Evolutionary conservation across 352 stramenopile species (phyloP).

Genomic region (Globisporangium perplexum): DNA sequence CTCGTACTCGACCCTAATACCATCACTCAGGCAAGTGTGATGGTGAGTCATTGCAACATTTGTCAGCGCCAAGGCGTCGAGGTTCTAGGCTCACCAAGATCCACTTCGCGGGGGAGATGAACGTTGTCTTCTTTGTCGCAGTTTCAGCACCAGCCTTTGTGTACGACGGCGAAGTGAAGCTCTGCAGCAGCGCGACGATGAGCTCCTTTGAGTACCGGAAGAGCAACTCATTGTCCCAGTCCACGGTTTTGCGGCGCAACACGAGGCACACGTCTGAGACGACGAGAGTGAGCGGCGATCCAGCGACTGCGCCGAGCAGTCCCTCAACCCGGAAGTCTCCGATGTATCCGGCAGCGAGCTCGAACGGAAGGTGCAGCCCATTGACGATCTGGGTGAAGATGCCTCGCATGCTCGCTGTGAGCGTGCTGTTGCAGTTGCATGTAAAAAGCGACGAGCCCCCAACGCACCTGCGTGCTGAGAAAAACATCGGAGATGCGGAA

Average conservation of each 20-base stretch:
- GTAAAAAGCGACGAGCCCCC: no score
- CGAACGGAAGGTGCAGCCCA: conserved; percentile 54
- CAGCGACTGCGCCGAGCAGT: conserved; percentile 46
- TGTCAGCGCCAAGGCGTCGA: neutral
- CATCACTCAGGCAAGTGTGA: neutral
- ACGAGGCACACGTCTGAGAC: conserved; percentile 62
- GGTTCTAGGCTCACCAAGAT: conserved; percentile 29
- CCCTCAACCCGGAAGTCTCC: conserved; percentile 64
- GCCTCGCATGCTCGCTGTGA: neutral
- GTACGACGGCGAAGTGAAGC: conserved; percentile 22
- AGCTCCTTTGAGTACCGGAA: conserved; percentile 69
- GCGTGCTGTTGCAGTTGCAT: neutral
- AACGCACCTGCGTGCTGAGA: conserved; percentile 43
- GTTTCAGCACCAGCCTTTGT: conserved; percentile 19
- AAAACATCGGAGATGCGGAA: conserved; percentile 59
- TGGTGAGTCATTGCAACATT: neutral
- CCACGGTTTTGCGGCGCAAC: conserved; percentile 40
- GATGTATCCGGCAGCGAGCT: conserved; percentile 59
- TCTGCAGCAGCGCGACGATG: conserved; percentile 49
- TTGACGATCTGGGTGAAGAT: conserved; percentile 43
- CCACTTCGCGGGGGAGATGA: conserved; percentile 61
- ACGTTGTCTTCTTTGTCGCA: conserved; percentile 10
- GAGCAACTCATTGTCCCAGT: conserved; percentile 65
- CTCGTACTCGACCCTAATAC: conserved; percentile 35
- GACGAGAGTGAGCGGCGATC: conserved; percentile 43